Conservation (phyloP, 2,329 filamentous ascomycete species). For the Pseudogymnoascus sp. region DNA sequence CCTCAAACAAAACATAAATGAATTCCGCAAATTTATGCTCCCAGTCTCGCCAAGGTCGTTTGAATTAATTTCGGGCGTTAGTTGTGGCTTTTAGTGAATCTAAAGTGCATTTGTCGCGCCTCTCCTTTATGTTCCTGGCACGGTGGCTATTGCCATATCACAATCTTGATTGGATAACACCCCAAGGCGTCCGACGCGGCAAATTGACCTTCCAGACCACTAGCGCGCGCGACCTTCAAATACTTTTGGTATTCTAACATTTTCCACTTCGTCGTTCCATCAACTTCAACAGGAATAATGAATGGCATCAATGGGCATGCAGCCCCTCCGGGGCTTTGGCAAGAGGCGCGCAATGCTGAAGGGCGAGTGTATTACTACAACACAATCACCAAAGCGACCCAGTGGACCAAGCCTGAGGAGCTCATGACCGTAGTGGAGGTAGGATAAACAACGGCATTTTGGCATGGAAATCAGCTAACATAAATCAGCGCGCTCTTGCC, state of each 20-base stretch:
- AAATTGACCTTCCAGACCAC: neutral
- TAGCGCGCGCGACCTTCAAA: conserved; percentile 2
- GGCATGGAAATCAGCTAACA: neutral
- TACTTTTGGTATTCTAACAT: conserved; percentile 7
- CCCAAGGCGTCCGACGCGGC: neutral
- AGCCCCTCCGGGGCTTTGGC: conserved; percentile 53
- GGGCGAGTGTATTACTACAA: conserved; percentile 92
- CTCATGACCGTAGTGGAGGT: conserved; percentile 80
- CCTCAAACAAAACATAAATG: neutral
- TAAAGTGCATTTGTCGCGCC: neutral
- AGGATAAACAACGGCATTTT: conserved; percentile 24
- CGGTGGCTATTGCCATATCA: neutral
- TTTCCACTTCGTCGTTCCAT: neutral
- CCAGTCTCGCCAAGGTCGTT: neutral
- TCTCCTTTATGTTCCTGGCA: neutral
- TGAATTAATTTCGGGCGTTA: neutral
- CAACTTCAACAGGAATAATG: conserved; percentile 13
- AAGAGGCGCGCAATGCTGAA: conserved; percentile 71
- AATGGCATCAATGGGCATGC: conserved; percentile 27
- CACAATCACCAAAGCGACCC: conserved; percentile 71
- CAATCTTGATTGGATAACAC: conserved; percentile 2
- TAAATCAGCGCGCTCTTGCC: conserved; percentile 60
- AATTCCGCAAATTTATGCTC: neutral
- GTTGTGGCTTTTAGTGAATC: neutral
- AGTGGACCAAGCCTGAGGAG: conserved; percentile 91